These are phyloP conservation scores for Alloteropsis semialata DNA, from an alignment of 176 grass and related monocot genomes.

Conservation along the genomic window DNA sequence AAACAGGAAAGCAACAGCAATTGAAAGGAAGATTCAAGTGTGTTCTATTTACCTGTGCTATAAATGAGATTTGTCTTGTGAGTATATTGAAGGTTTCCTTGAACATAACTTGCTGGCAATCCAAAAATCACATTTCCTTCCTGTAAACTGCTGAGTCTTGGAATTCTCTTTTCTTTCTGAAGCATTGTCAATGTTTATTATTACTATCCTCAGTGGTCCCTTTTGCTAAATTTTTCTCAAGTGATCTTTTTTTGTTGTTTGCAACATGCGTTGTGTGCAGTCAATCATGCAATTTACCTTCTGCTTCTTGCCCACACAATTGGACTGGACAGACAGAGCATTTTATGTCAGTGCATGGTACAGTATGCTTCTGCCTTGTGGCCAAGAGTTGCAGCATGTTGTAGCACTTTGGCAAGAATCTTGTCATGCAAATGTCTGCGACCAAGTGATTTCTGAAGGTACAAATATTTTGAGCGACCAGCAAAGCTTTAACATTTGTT, in stretches of 20 bases:
- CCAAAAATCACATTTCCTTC: neutral
- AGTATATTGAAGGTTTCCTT: neutral
- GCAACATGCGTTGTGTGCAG: neutral
- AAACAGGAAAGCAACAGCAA: neutral
- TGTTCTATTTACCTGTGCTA: neutral
- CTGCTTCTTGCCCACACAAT: neutral
- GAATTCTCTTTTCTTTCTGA: neutral
- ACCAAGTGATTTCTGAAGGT: constrained; percentile 54
- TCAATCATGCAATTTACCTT: constrained; percentile 10
- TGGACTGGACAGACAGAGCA: neutral
- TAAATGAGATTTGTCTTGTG: neutral
- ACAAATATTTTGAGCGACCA: neutral
- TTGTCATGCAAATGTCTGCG: constrained; percentile 19
- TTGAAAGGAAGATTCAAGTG: constrained; percentile 33
- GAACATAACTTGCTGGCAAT: neutral
- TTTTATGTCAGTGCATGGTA: constrained; percentile 55
- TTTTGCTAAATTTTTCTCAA: no score
- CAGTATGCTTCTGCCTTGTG: constrained; percentile 44
- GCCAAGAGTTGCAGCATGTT: constrained; percentile 58
- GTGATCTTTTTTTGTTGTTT: no score
- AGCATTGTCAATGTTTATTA: no score
- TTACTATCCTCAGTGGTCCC: no score
- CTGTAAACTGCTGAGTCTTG: neutral
- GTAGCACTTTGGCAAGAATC: constrained; percentile 48
- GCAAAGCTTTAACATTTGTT: neutral